A percentile compares a stretch with the other conserved stretches of the same genome.
These are phyloP conservation scores for Vanrija sp. DNA, from an alignment of 1,284 basidiomycete genomes.

Conservation along the genomic window DNA sequence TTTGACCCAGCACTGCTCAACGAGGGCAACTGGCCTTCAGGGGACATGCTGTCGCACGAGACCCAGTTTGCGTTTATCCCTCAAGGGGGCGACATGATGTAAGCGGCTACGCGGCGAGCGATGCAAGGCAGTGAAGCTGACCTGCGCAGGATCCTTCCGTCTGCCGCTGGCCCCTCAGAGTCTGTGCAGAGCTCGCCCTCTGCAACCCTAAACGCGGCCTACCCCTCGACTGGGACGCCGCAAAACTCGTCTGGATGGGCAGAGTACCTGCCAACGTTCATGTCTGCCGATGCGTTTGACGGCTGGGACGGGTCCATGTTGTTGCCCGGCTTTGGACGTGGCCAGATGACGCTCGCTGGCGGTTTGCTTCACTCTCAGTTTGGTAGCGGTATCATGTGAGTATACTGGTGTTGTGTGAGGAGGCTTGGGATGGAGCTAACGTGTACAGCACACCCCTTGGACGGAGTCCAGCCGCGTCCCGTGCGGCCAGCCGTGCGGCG, in stretches of 20 bases:
- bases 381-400: conserved; percentile 50
- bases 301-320: conserved; percentile 49
- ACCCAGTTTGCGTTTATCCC: conserved; percentile 44
- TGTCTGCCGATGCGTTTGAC: conserved; percentile 46
- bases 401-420: not conserved
- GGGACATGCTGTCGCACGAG: conserved; percentile 27
- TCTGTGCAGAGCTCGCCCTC: conserved; percentile 38
- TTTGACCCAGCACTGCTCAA: conserved; percentile 40
- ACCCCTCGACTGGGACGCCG: conserved; percentile 17
- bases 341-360: conserved; percentile 46
- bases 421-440: not conserved
- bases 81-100: conserved; percentile 48
- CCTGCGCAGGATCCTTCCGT: conserved; percentile 36
- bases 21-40: conserved; percentile 31
- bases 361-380: conserved; percentile 47
- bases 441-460: conserved; percentile 33
- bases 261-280: conserved; percentile 45
- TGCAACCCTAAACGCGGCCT: conserved; percentile 8
- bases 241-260: conserved; percentile 36
- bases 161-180: conserved; percentile 41
- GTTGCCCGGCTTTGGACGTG: conserved; percentile 46
- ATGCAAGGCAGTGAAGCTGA: not conserved
- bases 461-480: conserved; percentile 18
- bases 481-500: conserved; percentile 11
- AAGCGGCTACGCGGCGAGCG: conserved; percentile 8